Evolutionary conservation across 768 basidiomycete genomes (phyloP), one percentile per base, ranked within the genome.

Genomic region (Agrocybe chaxingu): DNA sequence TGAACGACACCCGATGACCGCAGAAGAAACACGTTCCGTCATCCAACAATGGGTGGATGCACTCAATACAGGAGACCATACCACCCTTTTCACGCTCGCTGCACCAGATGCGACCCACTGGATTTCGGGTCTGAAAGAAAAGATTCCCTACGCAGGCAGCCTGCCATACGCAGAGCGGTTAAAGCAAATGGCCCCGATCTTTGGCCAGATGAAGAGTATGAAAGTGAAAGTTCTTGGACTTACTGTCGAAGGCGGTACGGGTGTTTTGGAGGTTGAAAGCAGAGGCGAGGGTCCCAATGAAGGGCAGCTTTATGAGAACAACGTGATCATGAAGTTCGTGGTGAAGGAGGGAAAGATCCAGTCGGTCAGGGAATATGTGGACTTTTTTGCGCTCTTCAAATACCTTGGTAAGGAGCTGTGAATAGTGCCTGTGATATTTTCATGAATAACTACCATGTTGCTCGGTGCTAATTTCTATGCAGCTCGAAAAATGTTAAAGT

Each of bases 61-160:
- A 10, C 41, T 55, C 24, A 31, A 37, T n/a, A 43, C 42, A 3
- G 12, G 19, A 2, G 45, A 43, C 10, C 45, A 48, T 43, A 47
- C 51, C 32, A 45, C 47, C 4, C 38, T 48, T 1, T 37, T 48
- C 13, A 35, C 46, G 2, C 36, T 55, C n/a, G 54, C 50, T 5
- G 7, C 46, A 0, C 49, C 45, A 9, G 39, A 48, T 10, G 47
- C 54, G 18, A 51, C 45, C 13, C 48, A 47, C 46, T 55, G 50
- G 49, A 39, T 55, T 4, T 16, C 10, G 10, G 54, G 54, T 7
- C 42, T 41, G 18, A 35, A 52, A 13, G 40, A 31, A 7, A 47
- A 47, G 4, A 47, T 52, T 9, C 45, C 51, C 3, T 3, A 45
- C 7, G 51, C 51, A 8, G 51, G 51, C 6, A 35, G 43, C 45